phyloP scores from a whole-genome alignment of 345 rosid genomes.

The Alliaria petiolata region DNA sequence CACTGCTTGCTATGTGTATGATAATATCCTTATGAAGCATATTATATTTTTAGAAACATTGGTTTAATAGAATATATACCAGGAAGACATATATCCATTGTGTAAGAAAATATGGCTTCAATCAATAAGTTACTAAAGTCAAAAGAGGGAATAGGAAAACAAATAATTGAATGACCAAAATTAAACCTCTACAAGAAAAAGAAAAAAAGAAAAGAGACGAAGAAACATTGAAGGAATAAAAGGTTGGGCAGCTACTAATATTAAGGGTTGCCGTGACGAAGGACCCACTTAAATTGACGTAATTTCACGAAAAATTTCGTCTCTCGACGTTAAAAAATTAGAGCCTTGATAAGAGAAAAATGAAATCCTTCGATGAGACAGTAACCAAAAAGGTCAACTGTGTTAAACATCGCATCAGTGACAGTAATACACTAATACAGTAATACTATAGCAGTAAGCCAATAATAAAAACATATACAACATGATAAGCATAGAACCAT shows the following conservation, averaged over 20 bases:
- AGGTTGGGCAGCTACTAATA: slow-evolving; percentile 3
- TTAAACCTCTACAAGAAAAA: not conserved
- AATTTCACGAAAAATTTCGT: not conserved
- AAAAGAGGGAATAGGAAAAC: not conserved
- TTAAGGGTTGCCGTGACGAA: slow-evolving; percentile 1
- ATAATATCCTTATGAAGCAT: not conserved
- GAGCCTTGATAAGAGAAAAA: not conserved
- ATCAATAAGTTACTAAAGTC: not conserved
- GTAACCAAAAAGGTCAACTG: not conserved
- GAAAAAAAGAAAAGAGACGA: not conserved
- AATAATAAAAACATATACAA: not conserved
- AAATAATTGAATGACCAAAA: slow-evolving; percentile 5
- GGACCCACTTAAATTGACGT: slow-evolving; percentile 9
- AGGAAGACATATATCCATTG: not conserved
- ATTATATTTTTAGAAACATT: not conserved
- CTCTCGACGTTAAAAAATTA: not conserved
- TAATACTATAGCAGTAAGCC: not conserved
- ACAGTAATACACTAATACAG: too few relatives aligned
- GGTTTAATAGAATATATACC: not conserved
- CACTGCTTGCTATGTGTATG: not conserved
- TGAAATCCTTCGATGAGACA: not conserved
- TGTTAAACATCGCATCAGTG: slow-evolving; percentile 1
- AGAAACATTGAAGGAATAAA: not conserved
- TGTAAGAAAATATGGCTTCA: not conserved
- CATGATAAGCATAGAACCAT: not conserved